phyloP scores from a whole-genome alignment of 2,329 filamentous ascomycete genomes.

The Lasiodiplodia gonubiensis region DNA sequence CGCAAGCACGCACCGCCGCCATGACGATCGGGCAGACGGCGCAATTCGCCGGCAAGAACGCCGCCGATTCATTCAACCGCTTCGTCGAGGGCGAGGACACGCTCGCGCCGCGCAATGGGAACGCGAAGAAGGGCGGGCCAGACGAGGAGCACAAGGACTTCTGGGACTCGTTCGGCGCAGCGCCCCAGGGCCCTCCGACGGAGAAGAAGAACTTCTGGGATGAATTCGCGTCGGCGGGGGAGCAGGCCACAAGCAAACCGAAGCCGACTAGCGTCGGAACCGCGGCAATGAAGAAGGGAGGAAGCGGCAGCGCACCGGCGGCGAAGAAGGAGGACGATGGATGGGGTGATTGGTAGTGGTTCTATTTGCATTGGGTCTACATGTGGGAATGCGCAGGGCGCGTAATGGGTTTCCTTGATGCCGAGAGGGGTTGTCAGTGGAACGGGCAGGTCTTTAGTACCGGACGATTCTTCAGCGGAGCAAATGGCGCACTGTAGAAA shows the following conservation, averaged over 20 bases:
- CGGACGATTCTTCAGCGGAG: not conserved
- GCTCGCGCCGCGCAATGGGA: slow-evolving; percentile 24
- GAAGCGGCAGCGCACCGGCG: slow-evolving; percentile 35
- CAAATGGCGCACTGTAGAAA: not conserved
- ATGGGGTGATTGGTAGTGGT: slow-evolving; percentile 60
- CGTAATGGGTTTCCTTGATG: slow-evolving; percentile 7
- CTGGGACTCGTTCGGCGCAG: slow-evolving; percentile 86
- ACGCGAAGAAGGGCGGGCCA: slow-evolving; percentile 24
- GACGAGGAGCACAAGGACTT: slow-evolving; percentile 72
- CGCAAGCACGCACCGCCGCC: slow-evolving; percentile 65
- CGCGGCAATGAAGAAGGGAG: slow-evolving; percentile 64
- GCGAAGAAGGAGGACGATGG: slow-evolving; percentile 60
- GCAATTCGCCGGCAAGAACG: slow-evolving; percentile 70
- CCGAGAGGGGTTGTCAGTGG: not conserved
- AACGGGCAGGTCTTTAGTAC: slow-evolving; percentile 1
- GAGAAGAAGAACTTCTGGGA: slow-evolving; percentile 63
- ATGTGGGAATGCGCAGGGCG: not conserved
- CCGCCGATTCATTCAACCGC: slow-evolving; percentile 78
- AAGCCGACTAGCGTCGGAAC: slow-evolving; percentile 63
- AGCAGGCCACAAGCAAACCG: slow-evolving; percentile 44
- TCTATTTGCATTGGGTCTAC: slow-evolving; percentile 14
- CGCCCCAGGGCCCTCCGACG: slow-evolving; percentile 57
- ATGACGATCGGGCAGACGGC: slow-evolving; percentile 64
- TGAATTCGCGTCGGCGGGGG: slow-evolving; percentile 47
- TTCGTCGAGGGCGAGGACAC: slow-evolving; percentile 79